These are phyloP conservation scores for Salvia rosmarinus DNA, from an alignment of 257 asterid genomes.

Conservation along the genomic window DNA sequence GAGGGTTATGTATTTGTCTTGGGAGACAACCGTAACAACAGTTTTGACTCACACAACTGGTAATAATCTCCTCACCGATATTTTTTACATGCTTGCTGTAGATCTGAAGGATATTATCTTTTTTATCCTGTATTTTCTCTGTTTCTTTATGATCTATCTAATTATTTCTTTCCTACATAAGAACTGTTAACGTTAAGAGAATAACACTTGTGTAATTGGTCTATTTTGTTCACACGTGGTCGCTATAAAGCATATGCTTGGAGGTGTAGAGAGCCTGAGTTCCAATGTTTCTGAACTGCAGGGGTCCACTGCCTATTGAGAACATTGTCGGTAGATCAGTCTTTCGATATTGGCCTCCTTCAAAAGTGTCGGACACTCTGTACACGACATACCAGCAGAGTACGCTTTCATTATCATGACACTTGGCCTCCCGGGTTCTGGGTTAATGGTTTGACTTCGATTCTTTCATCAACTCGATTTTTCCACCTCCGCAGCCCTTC, in stretches of 20 bases:
- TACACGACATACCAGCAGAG: constrained; percentile 42
- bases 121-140: neutral
- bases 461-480: constrained; percentile 27
- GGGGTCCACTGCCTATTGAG: constrained; percentile 79
- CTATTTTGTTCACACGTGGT: too few relatives aligned
- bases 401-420: constrained; percentile 51
- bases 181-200: neutral
- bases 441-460: constrained; percentile 12
- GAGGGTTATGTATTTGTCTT: constrained; percentile 85
- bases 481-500: constrained; percentile 15
- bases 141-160: neutral
- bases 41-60: constrained; percentile 93
- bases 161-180: neutral
- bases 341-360: constrained; percentile 82
- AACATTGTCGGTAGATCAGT: constrained; percentile 70
- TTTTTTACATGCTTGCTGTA: neutral
- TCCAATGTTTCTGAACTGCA: constrained; percentile 30
- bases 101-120: neutral
- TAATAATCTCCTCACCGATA: constrained; percentile 30
- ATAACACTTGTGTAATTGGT: neutral
- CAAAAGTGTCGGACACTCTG: constrained; percentile 64
- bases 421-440: neutral
- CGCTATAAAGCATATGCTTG: neutral
- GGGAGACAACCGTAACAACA: constrained; percentile 98
- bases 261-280: constrained; percentile 17